Percentiles rank a stretch among this genome's conserved stretches.
Evolutionary conservation across 257 asterid genomes (phyloP).

Genomic region (Avicennia marina): DNA sequence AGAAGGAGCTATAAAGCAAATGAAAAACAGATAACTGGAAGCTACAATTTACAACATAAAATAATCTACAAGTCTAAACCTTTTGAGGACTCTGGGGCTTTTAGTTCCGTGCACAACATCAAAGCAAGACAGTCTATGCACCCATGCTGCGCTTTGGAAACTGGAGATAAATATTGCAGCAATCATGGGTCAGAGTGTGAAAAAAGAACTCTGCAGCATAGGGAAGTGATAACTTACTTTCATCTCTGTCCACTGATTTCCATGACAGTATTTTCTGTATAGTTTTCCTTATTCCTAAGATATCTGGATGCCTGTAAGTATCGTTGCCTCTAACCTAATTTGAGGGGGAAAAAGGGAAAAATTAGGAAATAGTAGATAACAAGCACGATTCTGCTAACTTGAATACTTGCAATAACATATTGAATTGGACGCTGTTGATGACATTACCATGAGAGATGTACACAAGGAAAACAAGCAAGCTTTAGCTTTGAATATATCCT

Average conservation of each 20-base stretch:
- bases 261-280: constrained; percentile 54
- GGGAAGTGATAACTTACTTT: constrained; percentile 42
- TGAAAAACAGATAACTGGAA: too few relatives aligned
- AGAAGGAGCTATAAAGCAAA: neutral
- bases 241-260: constrained; percentile 56
- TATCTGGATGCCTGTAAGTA: constrained; percentile 42
- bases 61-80: constrained; percentile 20
- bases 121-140: constrained; percentile 91
- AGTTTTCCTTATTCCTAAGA: constrained; percentile 43
- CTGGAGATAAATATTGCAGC: constrained; percentile 30
- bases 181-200: constrained; percentile 14
- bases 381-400: neutral
- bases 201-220: constrained; percentile 3
- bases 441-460: constrained; percentile 71
- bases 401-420: constrained; percentile 6
- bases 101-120: constrained; percentile 70
- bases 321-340: constrained; percentile 59
- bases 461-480: constrained; percentile 74
- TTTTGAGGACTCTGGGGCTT: constrained; percentile 34
- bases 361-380: neutral
- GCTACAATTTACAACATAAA: neutral
- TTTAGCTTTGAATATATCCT: constrained; percentile 57
- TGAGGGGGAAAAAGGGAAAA: constrained; percentile 1
- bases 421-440: constrained; percentile 17
- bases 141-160: constrained; percentile 88